These are phyloP conservation scores for Hyaloscypha hepaticicola DNA, from an alignment of 495 filamentous ascomycete genomes.

Conservation along the genomic window DNA sequence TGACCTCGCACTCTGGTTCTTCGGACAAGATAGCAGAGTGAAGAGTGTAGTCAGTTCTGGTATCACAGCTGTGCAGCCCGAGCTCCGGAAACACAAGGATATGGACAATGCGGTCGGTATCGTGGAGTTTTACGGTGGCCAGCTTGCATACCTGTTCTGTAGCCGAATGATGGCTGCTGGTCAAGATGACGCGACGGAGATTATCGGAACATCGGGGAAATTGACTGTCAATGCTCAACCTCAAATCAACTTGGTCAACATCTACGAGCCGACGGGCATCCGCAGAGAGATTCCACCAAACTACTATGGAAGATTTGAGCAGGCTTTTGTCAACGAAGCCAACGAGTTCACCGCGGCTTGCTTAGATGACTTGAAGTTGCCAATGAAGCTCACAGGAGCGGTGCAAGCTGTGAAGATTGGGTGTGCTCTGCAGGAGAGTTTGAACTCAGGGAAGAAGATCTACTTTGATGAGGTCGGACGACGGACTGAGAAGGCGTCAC, in stretches of 20 bases:
- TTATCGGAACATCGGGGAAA: constrained; percentile 63
- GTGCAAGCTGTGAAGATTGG: constrained; percentile 62
- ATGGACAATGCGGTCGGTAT: constrained; percentile 63
- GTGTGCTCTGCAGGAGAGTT: constrained; percentile 56
- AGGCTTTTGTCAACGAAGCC: constrained; percentile 62
- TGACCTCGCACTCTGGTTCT: constrained; percentile 58
- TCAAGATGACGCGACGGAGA: constrained; percentile 63
- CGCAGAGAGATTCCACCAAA: constrained; percentile 54
- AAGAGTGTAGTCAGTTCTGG: constrained; percentile 54
- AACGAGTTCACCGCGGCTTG: constrained; percentile 58
- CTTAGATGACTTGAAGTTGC: constrained; percentile 51
- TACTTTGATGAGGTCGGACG: constrained; percentile 50
- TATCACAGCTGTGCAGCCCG: constrained; percentile 61
- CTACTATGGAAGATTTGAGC: constrained; percentile 62
- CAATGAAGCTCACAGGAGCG: constrained; percentile 52
- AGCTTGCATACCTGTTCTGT: constrained; percentile 60
- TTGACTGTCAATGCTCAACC: constrained; percentile 57
- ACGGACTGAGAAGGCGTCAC: constrained; percentile 29
- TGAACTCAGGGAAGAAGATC: constrained; percentile 58
- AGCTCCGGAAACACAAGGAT: constrained; percentile 57
- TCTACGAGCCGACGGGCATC: constrained; percentile 49
- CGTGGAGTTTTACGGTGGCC: constrained; percentile 61
- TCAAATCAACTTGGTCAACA: constrained; percentile 49
- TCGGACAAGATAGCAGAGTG: constrained; percentile 45
- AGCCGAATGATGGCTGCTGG: constrained; percentile 63